These are phyloP conservation scores for Leccinum disarticulatum DNA, from an alignment of 768 basidiomycete species.

Conservation along the genomic window DNA sequence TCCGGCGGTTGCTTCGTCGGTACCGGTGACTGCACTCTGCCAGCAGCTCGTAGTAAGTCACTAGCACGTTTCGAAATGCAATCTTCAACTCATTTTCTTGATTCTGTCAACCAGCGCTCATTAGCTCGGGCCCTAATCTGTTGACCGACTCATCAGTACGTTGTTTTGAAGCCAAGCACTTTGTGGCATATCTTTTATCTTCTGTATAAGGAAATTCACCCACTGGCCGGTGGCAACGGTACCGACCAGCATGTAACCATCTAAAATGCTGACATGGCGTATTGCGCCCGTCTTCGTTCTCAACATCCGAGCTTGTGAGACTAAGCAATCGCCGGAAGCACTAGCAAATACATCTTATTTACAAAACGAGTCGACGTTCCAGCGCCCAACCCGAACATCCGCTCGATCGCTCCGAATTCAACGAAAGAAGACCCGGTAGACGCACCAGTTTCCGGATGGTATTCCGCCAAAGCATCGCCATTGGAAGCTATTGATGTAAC, in stretches of 20 bases:
- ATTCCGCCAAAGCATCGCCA: background rate
- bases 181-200: background rate
- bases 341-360: conserved; percentile 85
- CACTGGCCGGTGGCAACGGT: background rate
- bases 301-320: background rate
- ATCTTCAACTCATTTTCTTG: background rate
- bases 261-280: background rate
- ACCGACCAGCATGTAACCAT: background rate
- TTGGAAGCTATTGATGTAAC: background rate
- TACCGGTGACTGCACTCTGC: too few relatives aligned
- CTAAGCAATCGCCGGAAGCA: background rate
- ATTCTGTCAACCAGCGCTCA: background rate
- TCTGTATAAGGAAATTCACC: background rate
- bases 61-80: background rate
- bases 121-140: background rate
- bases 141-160: background rate
- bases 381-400: background rate
- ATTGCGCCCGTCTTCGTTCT: background rate
- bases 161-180: background rate
- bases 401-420: background rate
- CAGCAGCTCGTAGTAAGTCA: too few relatives aligned
- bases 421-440: background rate
- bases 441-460: background rate
- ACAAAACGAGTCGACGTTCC: background rate
- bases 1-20: too few relatives aligned